These are phyloP conservation scores for Phlyctochytrium bullatum DNA, from an alignment of 192 early-diverging fungal species.

Conservation along the genomic window DNA sequence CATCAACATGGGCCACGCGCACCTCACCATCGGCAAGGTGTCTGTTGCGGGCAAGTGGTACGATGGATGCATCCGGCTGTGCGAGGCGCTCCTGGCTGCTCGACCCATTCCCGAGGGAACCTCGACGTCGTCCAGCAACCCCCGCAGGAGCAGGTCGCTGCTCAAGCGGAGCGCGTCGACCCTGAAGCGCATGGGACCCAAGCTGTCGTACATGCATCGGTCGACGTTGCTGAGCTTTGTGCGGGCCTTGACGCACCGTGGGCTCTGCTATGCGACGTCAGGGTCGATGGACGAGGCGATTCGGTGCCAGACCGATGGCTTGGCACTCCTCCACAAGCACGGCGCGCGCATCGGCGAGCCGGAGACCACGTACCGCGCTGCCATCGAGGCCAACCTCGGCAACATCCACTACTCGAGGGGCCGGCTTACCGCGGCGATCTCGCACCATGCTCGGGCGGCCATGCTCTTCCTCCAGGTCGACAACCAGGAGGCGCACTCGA, in stretches of 20 bases:
- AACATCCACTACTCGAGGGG: neutral
- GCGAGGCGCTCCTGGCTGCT: neutral
- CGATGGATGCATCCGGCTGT: neutral
- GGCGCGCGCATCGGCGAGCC: neutral
- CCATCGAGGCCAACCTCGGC: constrained; percentile 2
- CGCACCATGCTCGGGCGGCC: neutral
- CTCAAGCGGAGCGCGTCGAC: neutral
- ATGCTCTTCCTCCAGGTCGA: constrained; percentile 1
- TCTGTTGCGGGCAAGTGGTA: neutral
- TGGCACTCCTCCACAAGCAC: neutral
- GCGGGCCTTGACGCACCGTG: neutral
- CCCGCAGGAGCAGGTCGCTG: too few relatives aligned
- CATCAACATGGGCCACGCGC: neutral
- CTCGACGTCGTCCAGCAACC: too few relatives aligned
- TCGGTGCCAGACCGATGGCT: neutral
- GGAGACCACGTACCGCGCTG: neutral
- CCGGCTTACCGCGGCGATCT: neutral
- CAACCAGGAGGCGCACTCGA: neutral
- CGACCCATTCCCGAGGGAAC: neutral
- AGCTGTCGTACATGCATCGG: neutral
- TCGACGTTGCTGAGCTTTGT: neutral
- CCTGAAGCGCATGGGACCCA: constrained; percentile 1
- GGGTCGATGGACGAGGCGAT: neutral
- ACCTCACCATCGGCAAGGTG: neutral
- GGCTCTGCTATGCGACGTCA: neutral